A percentile compares a stretch with the other conserved stretches of the same genome.
Conservation (phyloP, 768 basidiomycete species). For the Xanthoconium stramineum region DNA sequence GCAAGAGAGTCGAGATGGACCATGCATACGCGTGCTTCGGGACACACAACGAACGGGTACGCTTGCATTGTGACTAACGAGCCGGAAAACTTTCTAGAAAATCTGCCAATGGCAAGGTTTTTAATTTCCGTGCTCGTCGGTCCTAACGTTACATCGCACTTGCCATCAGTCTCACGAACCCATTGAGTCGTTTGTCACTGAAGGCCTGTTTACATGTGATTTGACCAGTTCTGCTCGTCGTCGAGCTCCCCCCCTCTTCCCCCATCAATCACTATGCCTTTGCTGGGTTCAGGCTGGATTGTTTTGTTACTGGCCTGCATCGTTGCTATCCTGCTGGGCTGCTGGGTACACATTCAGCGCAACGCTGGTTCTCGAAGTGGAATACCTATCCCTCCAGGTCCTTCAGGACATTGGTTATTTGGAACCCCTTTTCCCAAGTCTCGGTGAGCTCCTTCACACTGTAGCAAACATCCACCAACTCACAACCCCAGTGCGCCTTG, state of each 20-base stretch:
- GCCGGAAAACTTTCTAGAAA: too few species aligned
- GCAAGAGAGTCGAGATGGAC: too few species aligned
- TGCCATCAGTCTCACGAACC: background rate
- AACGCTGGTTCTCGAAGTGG: background rate
- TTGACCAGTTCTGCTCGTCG: background rate
- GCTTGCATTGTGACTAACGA: too few species aligned
- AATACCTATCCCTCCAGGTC: constrained; percentile 3
- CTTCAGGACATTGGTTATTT: constrained; percentile 9
- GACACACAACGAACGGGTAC: too few species aligned
- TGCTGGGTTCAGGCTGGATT: background rate
- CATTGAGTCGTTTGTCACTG: too few species aligned
- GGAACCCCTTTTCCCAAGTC: constrained; percentile 6
- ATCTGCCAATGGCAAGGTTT: background rate
- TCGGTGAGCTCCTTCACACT: background rate
- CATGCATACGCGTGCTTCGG: too few species aligned
- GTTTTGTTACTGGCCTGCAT: background rate
- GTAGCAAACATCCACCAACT: background rate
- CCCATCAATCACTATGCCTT: background rate
- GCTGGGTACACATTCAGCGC: background rate
- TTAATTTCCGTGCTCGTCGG: background rate
- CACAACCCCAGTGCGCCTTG: background rate
- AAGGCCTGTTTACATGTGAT: too few species aligned
- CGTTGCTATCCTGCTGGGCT: background rate
- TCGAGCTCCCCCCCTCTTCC: background rate
- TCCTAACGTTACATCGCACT: background rate